Conservation (phyloP, 2,329 filamentous ascomycete species). For the Sclerotinia spermophila region DNA sequence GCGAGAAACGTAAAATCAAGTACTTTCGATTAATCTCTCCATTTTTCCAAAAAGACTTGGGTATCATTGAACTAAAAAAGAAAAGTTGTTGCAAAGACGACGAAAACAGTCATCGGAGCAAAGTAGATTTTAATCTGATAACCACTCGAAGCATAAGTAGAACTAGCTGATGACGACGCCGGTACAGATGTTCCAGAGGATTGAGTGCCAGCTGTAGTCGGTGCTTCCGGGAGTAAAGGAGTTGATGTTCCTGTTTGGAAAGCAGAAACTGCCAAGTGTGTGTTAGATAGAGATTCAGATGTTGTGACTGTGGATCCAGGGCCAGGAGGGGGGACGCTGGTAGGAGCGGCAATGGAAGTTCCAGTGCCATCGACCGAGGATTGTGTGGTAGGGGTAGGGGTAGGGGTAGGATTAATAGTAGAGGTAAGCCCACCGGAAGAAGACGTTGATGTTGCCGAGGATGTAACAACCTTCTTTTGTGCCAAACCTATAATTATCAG, state of each 20-base stretch:
- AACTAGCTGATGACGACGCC: neutral
- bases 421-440: conserved; percentile 22
- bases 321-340: neutral
- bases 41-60: neutral
- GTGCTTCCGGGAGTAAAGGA: neutral
- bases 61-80: neutral
- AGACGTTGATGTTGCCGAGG: conserved; percentile 14
- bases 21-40: neutral
- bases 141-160: neutral
- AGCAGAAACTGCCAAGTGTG: neutral
- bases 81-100: neutral
- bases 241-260: neutral
- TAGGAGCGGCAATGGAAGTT: neutral
- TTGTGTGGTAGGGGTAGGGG: neutral
- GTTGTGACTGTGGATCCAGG: conserved; percentile 5
- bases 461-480: neutral
- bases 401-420: neutral
- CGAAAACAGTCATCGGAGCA: neutral
- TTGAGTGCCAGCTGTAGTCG: neutral
- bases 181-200: conserved; percentile 7
- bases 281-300: neutral
- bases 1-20: neutral
- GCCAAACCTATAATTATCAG: conserved; percentile 17
- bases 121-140: neutral
- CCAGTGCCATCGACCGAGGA: neutral